These are phyloP conservation scores for Penicillium arizonense DNA, from an alignment of 495 filamentous ascomycete species.

Conservation along the genomic window DNA sequence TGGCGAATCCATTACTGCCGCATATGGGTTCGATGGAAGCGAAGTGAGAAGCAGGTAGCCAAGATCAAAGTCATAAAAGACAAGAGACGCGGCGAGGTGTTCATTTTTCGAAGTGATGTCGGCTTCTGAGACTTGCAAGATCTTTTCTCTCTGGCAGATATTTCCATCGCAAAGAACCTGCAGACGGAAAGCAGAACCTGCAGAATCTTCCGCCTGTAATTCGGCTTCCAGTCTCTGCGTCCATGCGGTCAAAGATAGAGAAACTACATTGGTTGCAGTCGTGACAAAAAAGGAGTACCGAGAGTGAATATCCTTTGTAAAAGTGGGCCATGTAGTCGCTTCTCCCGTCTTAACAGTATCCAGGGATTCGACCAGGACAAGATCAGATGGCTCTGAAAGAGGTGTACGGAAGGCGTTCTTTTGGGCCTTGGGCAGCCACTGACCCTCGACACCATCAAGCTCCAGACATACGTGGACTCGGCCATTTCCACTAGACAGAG, in stretches of 20 bases:
- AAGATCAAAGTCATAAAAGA: conserved; percentile 69
- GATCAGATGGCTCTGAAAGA: conserved; percentile 39
- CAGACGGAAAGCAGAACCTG: conserved; percentile 71
- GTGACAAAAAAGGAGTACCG: conserved; percentile 80
- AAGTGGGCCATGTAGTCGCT: conserved; percentile 63
- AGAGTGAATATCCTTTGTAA: conserved; percentile 69
- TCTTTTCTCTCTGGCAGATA: conserved; percentile 58
- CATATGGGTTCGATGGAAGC: conserved; percentile 60
- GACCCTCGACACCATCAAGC: conserved; percentile 73
- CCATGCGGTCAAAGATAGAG: conserved; percentile 72
- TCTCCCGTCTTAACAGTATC: conserved; percentile 61
- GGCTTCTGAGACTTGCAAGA: conserved; percentile 50
- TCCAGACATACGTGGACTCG: conserved; percentile 78
- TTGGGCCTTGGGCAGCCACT: conserved; percentile 73
- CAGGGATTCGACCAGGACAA: conserved; percentile 53
- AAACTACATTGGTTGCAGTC: conserved; percentile 64
- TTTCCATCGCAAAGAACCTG: conserved; percentile 64
- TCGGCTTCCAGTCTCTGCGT: conserved; percentile 74
- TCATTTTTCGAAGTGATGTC: conserved; percentile 28
- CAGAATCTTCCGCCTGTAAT: conserved; percentile 59
- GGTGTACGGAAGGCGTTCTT: conserved; percentile 40
- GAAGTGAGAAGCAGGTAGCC: conserved; percentile 78
- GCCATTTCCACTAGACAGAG: conserved; percentile 69
- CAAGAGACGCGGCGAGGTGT: conserved; percentile 58
- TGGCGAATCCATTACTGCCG: conserved; percentile 66